Evolutionary conservation across 2,329 filamentous ascomycete species (phyloP).

Genomic region (Colletotrichum sp.): DNA sequence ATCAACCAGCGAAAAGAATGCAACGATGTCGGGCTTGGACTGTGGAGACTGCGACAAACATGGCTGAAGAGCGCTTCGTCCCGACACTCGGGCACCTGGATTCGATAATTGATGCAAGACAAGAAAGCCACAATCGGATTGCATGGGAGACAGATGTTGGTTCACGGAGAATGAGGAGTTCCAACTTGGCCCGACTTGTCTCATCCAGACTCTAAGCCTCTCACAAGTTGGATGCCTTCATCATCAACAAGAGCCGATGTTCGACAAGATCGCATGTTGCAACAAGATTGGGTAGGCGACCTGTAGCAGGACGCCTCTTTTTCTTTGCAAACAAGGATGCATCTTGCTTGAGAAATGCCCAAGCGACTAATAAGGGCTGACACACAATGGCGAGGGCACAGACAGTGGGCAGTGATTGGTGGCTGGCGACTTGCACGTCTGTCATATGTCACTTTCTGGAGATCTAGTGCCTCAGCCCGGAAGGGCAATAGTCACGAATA

Average conservation of each 20-base stretch:
- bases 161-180: not conserved
- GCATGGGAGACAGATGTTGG: slow-evolving; percentile 10
- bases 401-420: not conserved
- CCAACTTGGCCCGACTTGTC: slow-evolving; percentile 1
- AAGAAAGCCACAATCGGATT: slow-evolving; percentile 3
- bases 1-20: not conserved
- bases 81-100: slow-evolving; percentile 14
- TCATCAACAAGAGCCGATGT: not conserved
- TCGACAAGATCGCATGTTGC: not conserved
- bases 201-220: not conserved
- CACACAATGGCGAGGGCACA: not conserved
- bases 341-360: not conserved
- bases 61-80: slow-evolving; percentile 8
- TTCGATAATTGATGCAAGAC: not conserved
- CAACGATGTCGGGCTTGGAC: not conserved
- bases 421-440: not conserved
- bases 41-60: slow-evolving; percentile 2
- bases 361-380: not conserved
- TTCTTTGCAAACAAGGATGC: not conserved
- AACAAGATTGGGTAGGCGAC: not conserved
- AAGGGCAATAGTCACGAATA: slow-evolving; percentile 15
- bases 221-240: not conserved
- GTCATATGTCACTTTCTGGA: slow-evolving; percentile 10
- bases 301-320: not conserved
- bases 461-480: slow-evolving; percentile 11